Evolutionary conservation across 23 red algal genomes (phyloP).

Genomic region (Gracilariopsis chorda): DNA sequence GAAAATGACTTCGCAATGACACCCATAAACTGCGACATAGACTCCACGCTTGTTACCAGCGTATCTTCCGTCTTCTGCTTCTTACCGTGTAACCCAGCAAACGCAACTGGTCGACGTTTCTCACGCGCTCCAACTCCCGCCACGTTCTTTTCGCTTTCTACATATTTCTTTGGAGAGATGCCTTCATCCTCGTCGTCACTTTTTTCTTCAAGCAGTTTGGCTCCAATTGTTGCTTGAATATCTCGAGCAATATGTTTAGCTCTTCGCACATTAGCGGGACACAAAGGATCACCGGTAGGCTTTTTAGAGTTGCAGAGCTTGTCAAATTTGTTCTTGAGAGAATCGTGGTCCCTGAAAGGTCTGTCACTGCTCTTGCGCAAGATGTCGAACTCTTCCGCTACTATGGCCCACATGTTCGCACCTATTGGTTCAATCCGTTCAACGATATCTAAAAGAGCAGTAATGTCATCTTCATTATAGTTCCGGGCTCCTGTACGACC

Average conservation of each 20-base stretch:
- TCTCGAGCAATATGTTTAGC: neutral
- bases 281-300: neutral
- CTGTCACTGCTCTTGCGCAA: neutral
- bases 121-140: neutral
- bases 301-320: neutral
- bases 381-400: neutral
- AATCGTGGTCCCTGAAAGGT: neutral
- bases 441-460: too few species aligned
- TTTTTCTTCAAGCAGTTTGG: neutral
- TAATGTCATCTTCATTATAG: too few species aligned
- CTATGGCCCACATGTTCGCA: neutral
- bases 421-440: neutral
- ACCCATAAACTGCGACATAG: neutral
- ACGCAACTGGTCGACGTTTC: neutral
- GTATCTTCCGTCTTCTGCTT: neutral
- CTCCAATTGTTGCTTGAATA: neutral
- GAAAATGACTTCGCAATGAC: slow-evolving; percentile 14
- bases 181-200: neutral
- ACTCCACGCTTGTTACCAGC: neutral
- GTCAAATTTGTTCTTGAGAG: slow-evolving; percentile 5
- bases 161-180: neutral
- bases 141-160: neutral
- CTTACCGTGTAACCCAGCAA: neutral
- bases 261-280: neutral
- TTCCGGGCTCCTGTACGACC: neutral